phyloP scores from a whole-genome alignment of 2,329 filamentous ascomycete species.

The Emmonsia crescens region DNA sequence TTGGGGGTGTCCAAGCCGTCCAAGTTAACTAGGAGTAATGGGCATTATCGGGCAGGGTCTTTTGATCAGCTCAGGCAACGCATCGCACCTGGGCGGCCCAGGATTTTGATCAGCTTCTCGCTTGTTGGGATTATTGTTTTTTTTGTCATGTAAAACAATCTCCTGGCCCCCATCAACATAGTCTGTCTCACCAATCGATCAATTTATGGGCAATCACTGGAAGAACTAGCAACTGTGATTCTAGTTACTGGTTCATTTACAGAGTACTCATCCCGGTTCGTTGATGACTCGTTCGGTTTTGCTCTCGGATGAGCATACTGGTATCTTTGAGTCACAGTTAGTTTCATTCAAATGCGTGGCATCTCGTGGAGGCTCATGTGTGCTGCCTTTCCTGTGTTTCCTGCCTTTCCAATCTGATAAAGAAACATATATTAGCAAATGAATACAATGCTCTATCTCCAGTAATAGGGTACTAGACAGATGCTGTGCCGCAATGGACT shows the following conservation, averaged over 20 bases:
- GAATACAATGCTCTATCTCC: constrained; percentile 39
- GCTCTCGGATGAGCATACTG: constrained; percentile 63
- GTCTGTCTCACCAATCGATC: background rate
- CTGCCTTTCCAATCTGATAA: background rate
- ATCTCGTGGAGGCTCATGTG: background rate
- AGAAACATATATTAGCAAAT: constrained; percentile 25
- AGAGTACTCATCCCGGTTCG: constrained; percentile 58
- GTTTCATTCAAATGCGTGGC: background rate
- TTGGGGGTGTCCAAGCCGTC: constrained; percentile 2
- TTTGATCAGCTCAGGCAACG: constrained; percentile 60
- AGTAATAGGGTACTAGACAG: constrained; percentile 37
- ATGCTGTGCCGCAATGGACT: constrained; percentile 34
- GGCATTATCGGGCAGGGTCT: constrained; percentile 58
- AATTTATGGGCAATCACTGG: constrained; percentile 57
- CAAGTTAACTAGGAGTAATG: constrained; percentile 23
- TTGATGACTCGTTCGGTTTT: constrained; percentile 58
- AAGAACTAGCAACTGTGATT: constrained; percentile 63
- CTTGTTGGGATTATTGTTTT: constrained; percentile 59
- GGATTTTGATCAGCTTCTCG: constrained; percentile 61
- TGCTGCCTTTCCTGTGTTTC: background rate
- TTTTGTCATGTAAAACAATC: constrained; percentile 25
- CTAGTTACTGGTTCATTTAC: constrained; percentile 62
- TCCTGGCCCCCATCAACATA: too few relatives aligned
- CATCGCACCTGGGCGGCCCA: constrained; percentile 57
- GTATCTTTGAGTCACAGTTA: constrained; percentile 35